A percentile compares a stretch with the other conserved stretches of the same genome.
Conservation (phyloP, 768 basidiomycete species). For the Hericium alpestre region DNA sequence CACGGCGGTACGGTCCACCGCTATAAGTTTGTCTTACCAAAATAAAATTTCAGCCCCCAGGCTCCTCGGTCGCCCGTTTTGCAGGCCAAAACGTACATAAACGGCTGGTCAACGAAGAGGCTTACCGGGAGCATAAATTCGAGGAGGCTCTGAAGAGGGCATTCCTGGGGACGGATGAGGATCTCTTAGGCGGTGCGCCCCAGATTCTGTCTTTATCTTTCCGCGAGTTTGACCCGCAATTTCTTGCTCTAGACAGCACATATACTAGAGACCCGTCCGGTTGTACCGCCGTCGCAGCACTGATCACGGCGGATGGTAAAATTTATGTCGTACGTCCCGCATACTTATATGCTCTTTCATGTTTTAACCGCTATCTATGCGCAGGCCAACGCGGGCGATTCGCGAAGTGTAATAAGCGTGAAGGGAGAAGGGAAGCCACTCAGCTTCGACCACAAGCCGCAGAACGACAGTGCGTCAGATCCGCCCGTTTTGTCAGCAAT, state of each 20-base stretch:
- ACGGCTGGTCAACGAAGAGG: conserved; percentile 60
- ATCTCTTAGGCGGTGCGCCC: conserved; percentile 68
- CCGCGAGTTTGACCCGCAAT: not conserved
- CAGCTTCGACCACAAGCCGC: conserved; percentile 94
- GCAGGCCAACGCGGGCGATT: conserved; percentile 97
- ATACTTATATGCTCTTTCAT: not conserved
- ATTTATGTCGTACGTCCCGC: conserved; percentile 60
- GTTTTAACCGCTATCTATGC: not conserved
- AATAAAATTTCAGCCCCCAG: conserved; percentile 27
- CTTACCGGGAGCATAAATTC: conserved; percentile 63
- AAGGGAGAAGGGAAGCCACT: conserved; percentile 82
- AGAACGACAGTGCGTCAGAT: conserved; percentile 55
- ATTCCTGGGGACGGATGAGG: conserved; percentile 92
- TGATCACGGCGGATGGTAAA: conserved; percentile 68
- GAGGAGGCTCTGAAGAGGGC: conserved; percentile 73
- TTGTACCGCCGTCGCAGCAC: conserved; percentile 86
- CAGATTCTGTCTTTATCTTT: not conserved
- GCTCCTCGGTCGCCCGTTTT: conserved; percentile 75
- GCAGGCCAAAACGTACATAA: conserved; percentile 79
- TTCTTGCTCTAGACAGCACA: conserved; percentile 52
- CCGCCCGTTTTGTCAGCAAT: conserved; percentile 1
- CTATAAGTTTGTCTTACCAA: conserved; percentile 2
- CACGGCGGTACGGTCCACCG: conserved; percentile 68
- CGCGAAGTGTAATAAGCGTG: conserved; percentile 76
- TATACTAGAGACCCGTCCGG: conserved; percentile 90